Conservation (phyloP, 257 asterid species). For the Leptodermis oblonga region DNA sequence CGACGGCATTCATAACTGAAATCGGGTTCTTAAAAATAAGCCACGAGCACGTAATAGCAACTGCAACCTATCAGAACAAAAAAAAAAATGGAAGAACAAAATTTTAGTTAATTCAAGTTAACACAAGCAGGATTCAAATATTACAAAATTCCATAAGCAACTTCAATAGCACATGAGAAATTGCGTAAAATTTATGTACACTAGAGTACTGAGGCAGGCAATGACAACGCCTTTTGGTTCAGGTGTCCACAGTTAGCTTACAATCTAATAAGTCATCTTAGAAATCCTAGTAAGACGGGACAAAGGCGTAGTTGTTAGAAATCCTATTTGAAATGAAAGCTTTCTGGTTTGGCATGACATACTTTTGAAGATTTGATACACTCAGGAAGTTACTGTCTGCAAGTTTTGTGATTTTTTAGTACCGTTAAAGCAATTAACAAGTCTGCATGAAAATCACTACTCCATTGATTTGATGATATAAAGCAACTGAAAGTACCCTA, state of each 20-base stretch:
- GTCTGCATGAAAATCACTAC: background rate
- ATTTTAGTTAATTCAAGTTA: background rate
- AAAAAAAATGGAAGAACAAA: background rate
- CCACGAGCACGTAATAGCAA: conserved; percentile 93
- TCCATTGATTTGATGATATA: background rate
- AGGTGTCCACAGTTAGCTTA: background rate
- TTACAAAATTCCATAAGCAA: background rate
- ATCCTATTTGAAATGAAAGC: background rate
- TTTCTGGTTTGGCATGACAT: background rate
- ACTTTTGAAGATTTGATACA: background rate
- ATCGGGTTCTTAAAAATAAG: conserved; percentile 83
- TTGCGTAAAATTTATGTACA: background rate
- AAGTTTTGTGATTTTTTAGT: background rate
- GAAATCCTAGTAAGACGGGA: background rate
- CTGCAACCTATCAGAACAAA: conserved; percentile 62
- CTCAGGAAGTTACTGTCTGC: background rate
- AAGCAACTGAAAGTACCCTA: background rate
- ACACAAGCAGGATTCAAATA: background rate
- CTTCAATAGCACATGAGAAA: background rate
- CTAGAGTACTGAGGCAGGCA: background rate
- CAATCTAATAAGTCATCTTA: background rate
- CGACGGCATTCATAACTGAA: conserved; percentile 71
- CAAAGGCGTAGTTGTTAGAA: background rate
- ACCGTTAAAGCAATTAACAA: background rate
- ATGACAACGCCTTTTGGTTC: background rate